Conservation (phyloP, 1,284 basidiomycete genomes). For the Melampsora occidentalis region DNA sequence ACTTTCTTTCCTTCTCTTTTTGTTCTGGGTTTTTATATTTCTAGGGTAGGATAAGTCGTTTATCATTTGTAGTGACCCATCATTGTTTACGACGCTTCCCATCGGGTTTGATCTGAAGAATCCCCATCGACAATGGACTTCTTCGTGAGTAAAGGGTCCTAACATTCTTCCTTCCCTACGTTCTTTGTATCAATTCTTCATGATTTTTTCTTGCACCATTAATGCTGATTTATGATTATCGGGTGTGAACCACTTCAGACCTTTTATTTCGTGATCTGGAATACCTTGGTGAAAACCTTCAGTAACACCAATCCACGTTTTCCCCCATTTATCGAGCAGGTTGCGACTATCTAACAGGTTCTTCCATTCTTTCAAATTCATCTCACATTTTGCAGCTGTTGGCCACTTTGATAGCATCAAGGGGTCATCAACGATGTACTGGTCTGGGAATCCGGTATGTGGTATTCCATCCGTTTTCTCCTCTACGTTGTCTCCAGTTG, state of each 20-base stretch:
- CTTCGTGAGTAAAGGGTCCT: no score
- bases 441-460: no score
- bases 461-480: no score
- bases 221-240: no score
- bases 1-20: no score
- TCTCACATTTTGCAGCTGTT: neutral
- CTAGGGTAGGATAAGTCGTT: neutral
- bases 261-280: neutral
- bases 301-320: neutral
- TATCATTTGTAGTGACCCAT: neutral
- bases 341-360: neutral
- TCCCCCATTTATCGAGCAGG: neutral
- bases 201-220: neutral
- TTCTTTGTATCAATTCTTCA: neutral
- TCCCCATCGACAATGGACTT: no score
- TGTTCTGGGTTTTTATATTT: no score
- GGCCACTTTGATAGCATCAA: no score
- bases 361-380: slow-evolving; percentile 5
- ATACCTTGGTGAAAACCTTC: neutral
- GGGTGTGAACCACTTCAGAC: no score
- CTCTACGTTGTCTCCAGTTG: no score
- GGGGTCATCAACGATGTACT: no score
- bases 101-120: slow-evolving; percentile 17
- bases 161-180: neutral
- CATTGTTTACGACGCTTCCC: no score